These are phyloP conservation scores for Ophiostoma sp. DNA, from an alignment of 2,329 filamentous ascomycete species.

Conservation along the genomic window DNA sequence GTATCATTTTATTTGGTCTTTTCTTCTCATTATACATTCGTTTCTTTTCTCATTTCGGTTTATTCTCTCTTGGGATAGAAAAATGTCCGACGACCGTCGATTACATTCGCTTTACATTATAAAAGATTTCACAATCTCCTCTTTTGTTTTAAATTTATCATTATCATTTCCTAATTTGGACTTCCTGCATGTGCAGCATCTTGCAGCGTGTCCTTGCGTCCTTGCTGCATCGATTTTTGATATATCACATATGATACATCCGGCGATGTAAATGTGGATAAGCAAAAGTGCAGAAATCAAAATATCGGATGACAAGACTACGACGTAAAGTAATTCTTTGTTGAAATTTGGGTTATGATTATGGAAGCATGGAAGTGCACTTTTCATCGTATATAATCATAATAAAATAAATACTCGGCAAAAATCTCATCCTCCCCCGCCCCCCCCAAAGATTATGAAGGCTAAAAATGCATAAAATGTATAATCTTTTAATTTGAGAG, in stretches of 20 bases:
- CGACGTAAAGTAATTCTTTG: neutral
- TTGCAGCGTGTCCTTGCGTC: neutral
- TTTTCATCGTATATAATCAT: too few species aligned
- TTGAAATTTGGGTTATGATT: neutral
- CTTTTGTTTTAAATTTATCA: neutral
- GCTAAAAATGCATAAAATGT: too few species aligned
- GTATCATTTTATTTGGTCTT: neutral
- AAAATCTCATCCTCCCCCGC: too few species aligned
- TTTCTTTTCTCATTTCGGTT: neutral
- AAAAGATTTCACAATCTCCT: neutral
- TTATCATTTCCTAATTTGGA: neutral
- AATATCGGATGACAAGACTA: neutral
- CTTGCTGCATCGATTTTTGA: neutral
- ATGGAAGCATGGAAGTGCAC: neutral
- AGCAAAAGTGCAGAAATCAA: neutral
- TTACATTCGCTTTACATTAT: neutral
- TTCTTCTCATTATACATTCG: neutral
- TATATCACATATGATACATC: neutral
- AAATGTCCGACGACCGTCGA: neutral
- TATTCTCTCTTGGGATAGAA: neutral
- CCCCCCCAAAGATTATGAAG: too few species aligned
- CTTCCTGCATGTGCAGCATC: neutral
- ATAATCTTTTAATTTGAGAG: too few species aligned
- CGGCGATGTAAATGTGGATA: neutral
- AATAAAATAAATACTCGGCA: too few species aligned